Percentiles rank a stretch among this genome's conserved stretches.
Evolutionary conservation across 768 basidiomycete genomes (phyloP).

Genomic region (Rubroboletus satanas): DNA sequence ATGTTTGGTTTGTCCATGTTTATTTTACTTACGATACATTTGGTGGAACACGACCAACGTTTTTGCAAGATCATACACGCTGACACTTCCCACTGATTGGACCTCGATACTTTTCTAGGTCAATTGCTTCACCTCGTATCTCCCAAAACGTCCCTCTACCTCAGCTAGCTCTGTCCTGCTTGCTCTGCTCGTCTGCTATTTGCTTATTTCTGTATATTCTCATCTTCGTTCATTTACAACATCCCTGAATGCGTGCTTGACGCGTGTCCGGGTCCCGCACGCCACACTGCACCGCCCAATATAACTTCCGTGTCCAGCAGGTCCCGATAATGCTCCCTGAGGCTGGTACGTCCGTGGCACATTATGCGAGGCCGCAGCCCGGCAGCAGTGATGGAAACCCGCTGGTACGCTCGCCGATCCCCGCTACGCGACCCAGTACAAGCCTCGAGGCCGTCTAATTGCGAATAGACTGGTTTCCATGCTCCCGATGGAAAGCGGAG

Average conservation of each 20-base stretch:
- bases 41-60: constrained; percentile 8
- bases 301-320: constrained; percentile 10
- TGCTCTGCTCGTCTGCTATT: constrained; percentile 20
- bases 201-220: constrained; percentile 16
- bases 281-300: constrained; percentile 12
- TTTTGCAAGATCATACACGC: constrained; percentile 13
- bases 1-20: constrained; percentile 14
- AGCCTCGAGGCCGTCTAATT: constrained; percentile 11
- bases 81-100: constrained; percentile 9
- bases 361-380: neutral
- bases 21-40: constrained; percentile 16
- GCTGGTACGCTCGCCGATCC: neutral
- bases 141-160: constrained; percentile 8
- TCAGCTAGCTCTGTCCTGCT: constrained; percentile 17
- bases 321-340: neutral
- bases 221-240: constrained; percentile 9
- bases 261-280: constrained; percentile 16
- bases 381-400: neutral
- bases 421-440: neutral
- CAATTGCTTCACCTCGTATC: constrained; percentile 5
- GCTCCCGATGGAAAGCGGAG: constrained; percentile 8
- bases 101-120: constrained; percentile 3
- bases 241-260: constrained; percentile 17
- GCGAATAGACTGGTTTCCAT: constrained; percentile 1
- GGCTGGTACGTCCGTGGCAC: neutral